These are phyloP conservation scores for Colletotrichum abscissum DNA, from an alignment of 2,329 filamentous ascomycete genomes.

Conservation along the genomic window DNA sequence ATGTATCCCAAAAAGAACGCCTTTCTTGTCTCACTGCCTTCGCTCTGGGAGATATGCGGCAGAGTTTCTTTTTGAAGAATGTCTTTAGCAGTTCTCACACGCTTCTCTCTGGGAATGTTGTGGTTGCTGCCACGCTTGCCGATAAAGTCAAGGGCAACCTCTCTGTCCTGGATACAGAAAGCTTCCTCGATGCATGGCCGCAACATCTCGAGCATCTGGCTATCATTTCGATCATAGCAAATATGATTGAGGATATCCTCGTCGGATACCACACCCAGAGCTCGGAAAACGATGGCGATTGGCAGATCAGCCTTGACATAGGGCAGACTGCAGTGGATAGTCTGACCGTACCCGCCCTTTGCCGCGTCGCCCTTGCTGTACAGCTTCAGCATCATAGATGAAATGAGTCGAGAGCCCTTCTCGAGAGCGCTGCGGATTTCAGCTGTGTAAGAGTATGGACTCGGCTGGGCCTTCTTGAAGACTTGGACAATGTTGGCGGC, in stretches of 20 bases:
- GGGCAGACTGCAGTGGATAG: constrained; percentile 89
- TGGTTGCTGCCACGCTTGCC: constrained; percentile 86
- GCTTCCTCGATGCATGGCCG: constrained; percentile 98
- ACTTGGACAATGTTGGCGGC: constrained; percentile 99
- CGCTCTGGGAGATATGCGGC: constrained; percentile 94
- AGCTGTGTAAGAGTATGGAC: constrained; percentile 90
- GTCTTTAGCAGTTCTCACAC: constrained; percentile 91
- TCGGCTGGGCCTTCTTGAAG: constrained; percentile 96
- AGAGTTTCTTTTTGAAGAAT: constrained; percentile 97
- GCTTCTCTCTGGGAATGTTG: constrained; percentile 76
- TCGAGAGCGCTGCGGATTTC: constrained; percentile 97
- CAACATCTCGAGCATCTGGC: constrained; percentile 96
- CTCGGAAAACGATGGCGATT: constrained; percentile 94
- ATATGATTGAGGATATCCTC: constrained; percentile 99
- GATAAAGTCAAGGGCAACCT: constrained; percentile 94
- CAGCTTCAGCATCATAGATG: constrained; percentile 90
- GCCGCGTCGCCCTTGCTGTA: constrained; percentile 84
- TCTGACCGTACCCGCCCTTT: constrained; percentile 86
- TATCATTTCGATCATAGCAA: constrained; percentile 94
- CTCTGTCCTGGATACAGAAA: constrained; percentile 94
- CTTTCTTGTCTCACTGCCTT: constrained; percentile 95
- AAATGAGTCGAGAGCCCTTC: constrained; percentile 94
- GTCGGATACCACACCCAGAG: constrained; percentile 94
- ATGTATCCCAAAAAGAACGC: constrained; percentile 99
- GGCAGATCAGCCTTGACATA: constrained; percentile 96